Base-by-base conservation (phyloP, 306 rosid genomes). In the Hylodesmum podocarpum region DNA sequence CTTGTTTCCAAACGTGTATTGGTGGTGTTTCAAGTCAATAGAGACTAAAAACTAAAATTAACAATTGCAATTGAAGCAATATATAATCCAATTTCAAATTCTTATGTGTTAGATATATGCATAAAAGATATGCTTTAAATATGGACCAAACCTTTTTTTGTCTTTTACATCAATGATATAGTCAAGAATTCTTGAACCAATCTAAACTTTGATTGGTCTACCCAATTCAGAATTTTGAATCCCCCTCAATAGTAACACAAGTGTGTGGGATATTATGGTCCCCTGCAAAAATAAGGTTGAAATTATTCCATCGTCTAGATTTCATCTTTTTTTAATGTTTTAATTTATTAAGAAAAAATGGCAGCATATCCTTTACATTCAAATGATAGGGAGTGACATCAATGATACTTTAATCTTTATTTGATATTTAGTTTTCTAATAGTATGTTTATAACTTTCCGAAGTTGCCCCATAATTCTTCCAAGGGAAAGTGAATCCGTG, bases 381-480 rank as follows among this genome's bases (percentile, higher is more conserved):
- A 21, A 19, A 74, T 77, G 34, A 68, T 63, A 58, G 47, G 53
- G 67, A 78, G 25, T 75, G 44, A 40, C 14, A 1, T 47, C 31
- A 75, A 65, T 21, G 58, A 73, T 41, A 58, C 13, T 29, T 27
- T 21, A 66, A 41, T 34, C 73, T 55, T 54, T 29, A 15, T 29
- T 40, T 75, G 44, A 16, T 54, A 29, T 53, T 33, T 63, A 18
- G 3, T 22, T 39, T 43, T 40, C 34, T 6, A 46, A 58, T 4
- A 73, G 72, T 64, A 33, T 22, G 11, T 22, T 64, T 57, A 70
- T 70, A 22, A 62, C 76, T 72, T 44, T 69, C 74, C 40, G 80
- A 94, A 97, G 98, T 49, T 94, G 90, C 82, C 89, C 97, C 50
- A 89, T 94, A 82, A 85, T 94, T 87, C 91, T 94, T 82, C 98